Base-by-base conservation (phyloP, 257 asterid genomes). In the Fraxinus anomala region DNA sequence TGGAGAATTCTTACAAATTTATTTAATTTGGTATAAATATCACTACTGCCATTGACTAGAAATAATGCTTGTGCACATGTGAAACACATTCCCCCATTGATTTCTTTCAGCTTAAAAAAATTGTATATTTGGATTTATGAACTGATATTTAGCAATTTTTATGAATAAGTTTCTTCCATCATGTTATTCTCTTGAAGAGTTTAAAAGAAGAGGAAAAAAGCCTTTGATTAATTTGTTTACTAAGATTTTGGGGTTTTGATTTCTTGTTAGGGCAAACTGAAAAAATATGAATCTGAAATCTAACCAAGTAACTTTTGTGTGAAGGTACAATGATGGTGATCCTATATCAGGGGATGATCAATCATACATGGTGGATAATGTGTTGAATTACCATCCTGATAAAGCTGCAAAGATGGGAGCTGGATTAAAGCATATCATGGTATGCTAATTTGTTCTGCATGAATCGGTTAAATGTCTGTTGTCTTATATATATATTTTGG, bases 301-400 rank as follows among this genome's bases (percentile, higher is more conserved):
- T 76, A 76, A 79, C 72, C n/a, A 47, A 28, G 78, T 68, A 72
- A 42, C 51, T 66, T 81, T 76, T 65, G 14, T 76, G 70, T 81
- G 86, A 76, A 94, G 99, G 92, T 88, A 87, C 91, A 93, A 83
- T 72, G 97, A 93, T 76, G 98, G 96, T 30, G 97, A 93, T 83
- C 97, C 93, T 66, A 73, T 95, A 77, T 80, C 96, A 23, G 83
- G 88, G 34, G 97, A 93, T 39, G 99, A 95, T 87, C 98, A 95
- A 86, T 86, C 86, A 28, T 95, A 83, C 83, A 81, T 95, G 2
- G 68, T 88, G 7, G 94, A 93, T 12, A 84, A 92, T 40, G 98
- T 95, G 59, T 84, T 95, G 81, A 91, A 84, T 81, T 80, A 91
- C 77, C 99, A 95, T 75, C 98, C 98, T 0, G 98, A 93, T 74